Percentiles rank a stretch among this genome's conserved stretches.
phyloP scores from a whole-genome alignment of 345 rosid genomes.

The Garcia nutans region DNA sequence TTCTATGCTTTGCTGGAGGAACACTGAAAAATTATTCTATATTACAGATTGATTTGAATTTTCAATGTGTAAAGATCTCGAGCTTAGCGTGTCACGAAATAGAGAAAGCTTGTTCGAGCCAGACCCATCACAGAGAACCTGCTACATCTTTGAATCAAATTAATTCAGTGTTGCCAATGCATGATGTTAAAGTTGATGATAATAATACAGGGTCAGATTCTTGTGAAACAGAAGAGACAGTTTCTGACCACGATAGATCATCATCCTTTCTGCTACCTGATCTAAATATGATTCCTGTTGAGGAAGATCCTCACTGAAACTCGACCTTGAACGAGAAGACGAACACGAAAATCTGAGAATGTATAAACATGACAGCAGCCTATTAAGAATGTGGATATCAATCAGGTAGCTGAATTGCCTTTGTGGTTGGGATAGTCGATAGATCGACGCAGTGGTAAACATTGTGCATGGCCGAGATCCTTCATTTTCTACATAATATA shows the following conservation, averaged over 20 bases:
- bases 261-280: conserved; percentile 55
- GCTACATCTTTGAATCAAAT: conserved; percentile 16
- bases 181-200: background rate
- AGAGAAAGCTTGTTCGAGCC: conserved; percentile 11
- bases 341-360: background rate
- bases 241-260: conserved; percentile 21
- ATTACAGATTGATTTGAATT: conserved; percentile 55
- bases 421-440: too few relatives aligned
- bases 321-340: conserved; percentile 39
- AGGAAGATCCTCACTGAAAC: conserved; percentile 44
- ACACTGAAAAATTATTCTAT: background rate
- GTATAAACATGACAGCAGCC: background rate
- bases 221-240: conserved; percentile 21
- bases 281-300: conserved; percentile 61
- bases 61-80: conserved; percentile 21
- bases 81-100: conserved; percentile 13
- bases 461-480: background rate
- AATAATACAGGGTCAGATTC: conserved; percentile 24
- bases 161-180: conserved; percentile 9
- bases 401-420: background rate
- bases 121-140: conserved; percentile 7
- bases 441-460: background rate
- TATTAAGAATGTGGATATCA: conserved; percentile 4
- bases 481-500: background rate
- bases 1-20: background rate